Evolutionary conservation across 2,329 filamentous ascomycete species (phyloP), one percentile per base, ranked within the genome.

Genomic region (Purpureocillium lavendulum): DNA sequence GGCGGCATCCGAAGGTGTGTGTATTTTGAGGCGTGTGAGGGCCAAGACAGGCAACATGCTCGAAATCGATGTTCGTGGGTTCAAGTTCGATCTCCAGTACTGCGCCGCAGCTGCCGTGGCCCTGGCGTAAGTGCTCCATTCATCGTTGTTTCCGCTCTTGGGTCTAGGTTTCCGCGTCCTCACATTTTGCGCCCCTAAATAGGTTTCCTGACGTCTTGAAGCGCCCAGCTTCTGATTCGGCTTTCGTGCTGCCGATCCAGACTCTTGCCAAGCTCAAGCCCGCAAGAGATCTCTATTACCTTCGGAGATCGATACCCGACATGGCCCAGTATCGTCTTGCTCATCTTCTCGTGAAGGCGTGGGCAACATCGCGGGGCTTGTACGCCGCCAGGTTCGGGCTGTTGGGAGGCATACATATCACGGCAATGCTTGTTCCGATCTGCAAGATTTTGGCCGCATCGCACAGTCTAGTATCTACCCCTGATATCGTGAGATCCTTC

Each of bases 61-160:
- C 5, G 77, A 84, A 48, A 58, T 84, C 4, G 70, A 73, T 32
- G 62, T 82, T n/a, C 53, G 60, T 4, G 71, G 67, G 9, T 61
- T 83, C 48, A 76, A 67, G 44, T 66, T 82, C 49, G 77, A 84
- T 51, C 58, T 86, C 36, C 80, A 83, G 44, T 85, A 85, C 52
- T 83, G 78, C 46, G 69, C 76, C 6, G 75, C 80, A 2, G 60
- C 67, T 3, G 60, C 62, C 24, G 60, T 84, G 33, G 66, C 75
- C 3, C 68, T 78, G 52, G 67, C 63, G 61, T 64, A 47, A 45
- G 47, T 37, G 7, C 11, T 33, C n/a, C n/a, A n/a, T n/a, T n/a
- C n/a, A n/a, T n/a, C n/a, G n/a, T n/a, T n/a, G n/a, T n/a, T n/a
- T n/a, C n/a, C n/a, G n/a, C n/a, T n/a, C n/a, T n/a, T n/a, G n/a